Conservation (phyloP, 2,329 filamentous ascomycete genomes). For the Clathrospora elynae region DNA sequence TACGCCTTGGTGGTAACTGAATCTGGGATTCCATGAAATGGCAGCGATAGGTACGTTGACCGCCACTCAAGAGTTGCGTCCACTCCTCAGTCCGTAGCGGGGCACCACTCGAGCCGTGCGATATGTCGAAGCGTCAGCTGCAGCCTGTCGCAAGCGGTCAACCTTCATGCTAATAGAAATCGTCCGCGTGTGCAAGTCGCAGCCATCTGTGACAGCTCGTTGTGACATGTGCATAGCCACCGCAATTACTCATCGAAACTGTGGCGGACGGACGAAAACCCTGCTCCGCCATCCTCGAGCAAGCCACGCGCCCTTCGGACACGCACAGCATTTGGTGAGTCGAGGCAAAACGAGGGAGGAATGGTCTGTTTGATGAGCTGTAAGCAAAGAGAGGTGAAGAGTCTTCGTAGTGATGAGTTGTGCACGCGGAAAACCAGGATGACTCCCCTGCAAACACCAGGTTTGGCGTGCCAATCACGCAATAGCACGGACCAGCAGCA, state of each 20-base stretch:
- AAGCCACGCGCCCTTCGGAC: constrained; percentile 12
- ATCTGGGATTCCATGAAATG: too few relatives aligned
- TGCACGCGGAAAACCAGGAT: constrained; percentile 22
- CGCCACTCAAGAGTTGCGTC: too few relatives aligned
- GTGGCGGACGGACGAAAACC: constrained; percentile 1
- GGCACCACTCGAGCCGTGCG: too few relatives aligned
- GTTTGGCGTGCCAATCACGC: constrained; percentile 41
- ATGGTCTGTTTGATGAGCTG: constrained; percentile 6
- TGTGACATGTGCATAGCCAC: constrained; percentile 10
- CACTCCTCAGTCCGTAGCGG: too few relatives aligned
- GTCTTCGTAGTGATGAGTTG: constrained; percentile 22
- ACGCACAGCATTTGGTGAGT: constrained; percentile 12
- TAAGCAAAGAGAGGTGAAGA: constrained; percentile 22
- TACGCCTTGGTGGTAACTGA: too few relatives aligned
- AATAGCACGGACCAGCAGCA: constrained; percentile 25
- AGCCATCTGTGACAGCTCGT: constrained; percentile 7
- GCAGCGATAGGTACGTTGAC: too few relatives aligned
- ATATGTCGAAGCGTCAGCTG: constrained; percentile 2
- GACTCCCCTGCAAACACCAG: constrained; percentile 35
- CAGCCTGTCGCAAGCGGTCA: constrained; percentile 7
- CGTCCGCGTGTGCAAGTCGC: constrained; percentile 6
- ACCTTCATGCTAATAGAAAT: constrained; percentile 8
- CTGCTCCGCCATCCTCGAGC: constrained; percentile 1
- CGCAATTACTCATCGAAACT: too few relatives aligned
- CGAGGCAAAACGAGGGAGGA: constrained; percentile 15